Base-by-base conservation (phyloP, 306 rosid species). In the Gastrolobium bilobum region DNA sequence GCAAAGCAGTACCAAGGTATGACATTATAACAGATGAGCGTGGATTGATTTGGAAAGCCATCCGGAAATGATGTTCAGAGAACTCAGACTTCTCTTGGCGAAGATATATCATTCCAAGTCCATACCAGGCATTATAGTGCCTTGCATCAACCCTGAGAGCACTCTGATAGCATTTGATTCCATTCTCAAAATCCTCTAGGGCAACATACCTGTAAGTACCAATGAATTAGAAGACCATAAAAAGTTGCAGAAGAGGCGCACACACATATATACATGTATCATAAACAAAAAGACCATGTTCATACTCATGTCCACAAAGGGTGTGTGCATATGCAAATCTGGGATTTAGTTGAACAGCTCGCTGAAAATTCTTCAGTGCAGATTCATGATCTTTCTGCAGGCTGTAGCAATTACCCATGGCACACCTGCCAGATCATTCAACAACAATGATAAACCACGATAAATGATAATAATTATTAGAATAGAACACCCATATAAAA, bases 311-410 rank as follows among this genome's bases (percentile, higher is more conserved):
- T 68, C 99, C 99, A 62, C 98, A 96, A 54, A 96, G 98, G 70
- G 99, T 96, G 89, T 96, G 99, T 10, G 99, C 98, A 82, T 96
- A 96, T 81, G 99, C 89, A 84, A 93, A 96, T 90, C 91, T 89
- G 68, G 99, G 85, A 86, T 91, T 89, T 33, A 96, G 87, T 79
- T 93, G 98, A 73, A 90, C 94, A 58, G 99, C 97, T 86, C 99
- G 96, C 79, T 91, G 99, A 81, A 96, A 96, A 86, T 90, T 93
- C 88, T 90, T 96, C 71, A 96, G 84, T 40, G 86, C 89, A 75
- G 85, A 68, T 81, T 81, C 85, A 50, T 81, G 85, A 75, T 81
- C 85, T 78, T 86, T 86, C 84, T 86, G 89, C 81, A 86, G 81
- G 83, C 89, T 86, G 81, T 86, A 86, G 83, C 89, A 86, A 80